These are phyloP conservation scores for Aspergillus tubingensis DNA, from an alignment of 2,329 filamentous ascomycete genomes.

Conservation along the genomic window DNA sequence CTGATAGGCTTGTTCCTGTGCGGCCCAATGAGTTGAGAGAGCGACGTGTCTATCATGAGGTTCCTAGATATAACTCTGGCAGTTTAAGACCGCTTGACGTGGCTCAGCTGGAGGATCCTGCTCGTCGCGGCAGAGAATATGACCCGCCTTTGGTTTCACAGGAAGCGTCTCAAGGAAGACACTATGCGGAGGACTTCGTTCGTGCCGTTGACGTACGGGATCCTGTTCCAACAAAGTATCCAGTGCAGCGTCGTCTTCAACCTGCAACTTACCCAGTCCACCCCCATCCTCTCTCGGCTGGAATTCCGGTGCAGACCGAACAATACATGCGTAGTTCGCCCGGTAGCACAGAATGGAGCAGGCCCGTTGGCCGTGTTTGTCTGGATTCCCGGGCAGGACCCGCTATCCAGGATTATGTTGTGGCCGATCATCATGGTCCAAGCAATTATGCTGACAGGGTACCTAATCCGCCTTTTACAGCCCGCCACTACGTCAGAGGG, in stretches of 20 bases:
- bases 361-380: slow-evolving; percentile 15
- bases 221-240: slow-evolving; percentile 22
- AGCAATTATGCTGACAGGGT: slow-evolving; percentile 9
- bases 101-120: slow-evolving; percentile 16
- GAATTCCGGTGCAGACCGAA: slow-evolving; percentile 16
- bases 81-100: slow-evolving; percentile 12
- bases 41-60: slow-evolving; percentile 22
- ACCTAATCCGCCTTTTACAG: slow-evolving; percentile 12
- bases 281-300: slow-evolving; percentile 15
- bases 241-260: slow-evolving; percentile 21
- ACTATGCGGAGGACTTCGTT: slow-evolving; percentile 42
- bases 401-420: slow-evolving; percentile 20
- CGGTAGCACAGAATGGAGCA: slow-evolving; percentile 12
- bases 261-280: slow-evolving; percentile 17
- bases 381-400: slow-evolving; percentile 15
- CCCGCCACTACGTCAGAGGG: slow-evolving; percentile 20
- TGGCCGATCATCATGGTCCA: slow-evolving; percentile 8
- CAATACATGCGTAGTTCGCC: slow-evolving; percentile 19
- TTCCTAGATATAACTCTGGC: slow-evolving; percentile 20
- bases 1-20: slow-evolving; percentile 20
- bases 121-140: slow-evolving; percentile 21
- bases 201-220: slow-evolving; percentile 35
- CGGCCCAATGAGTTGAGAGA: slow-evolving; percentile 18
- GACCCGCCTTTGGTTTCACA: slow-evolving; percentile 20
- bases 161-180: slow-evolving; percentile 24